Evolutionary conservation across 768 basidiomycete species (phyloP).

Genomic region (Thelephora aurantiotincta): DNA sequence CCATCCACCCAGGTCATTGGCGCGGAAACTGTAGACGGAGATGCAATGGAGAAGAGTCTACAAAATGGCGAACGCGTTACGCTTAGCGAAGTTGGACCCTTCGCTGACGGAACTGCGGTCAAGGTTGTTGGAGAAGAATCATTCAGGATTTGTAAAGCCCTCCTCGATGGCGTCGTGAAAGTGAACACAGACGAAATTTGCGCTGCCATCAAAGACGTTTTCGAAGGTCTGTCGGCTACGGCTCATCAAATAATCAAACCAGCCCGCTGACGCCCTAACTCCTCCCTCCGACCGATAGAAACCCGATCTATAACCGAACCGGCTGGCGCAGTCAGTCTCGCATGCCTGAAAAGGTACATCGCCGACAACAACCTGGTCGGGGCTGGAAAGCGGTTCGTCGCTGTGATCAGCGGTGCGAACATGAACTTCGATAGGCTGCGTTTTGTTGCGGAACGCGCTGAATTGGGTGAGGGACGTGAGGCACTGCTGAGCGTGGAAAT

Average conservation of each 20-base stretch:
- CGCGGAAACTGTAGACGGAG: slow-evolving; percentile 90
- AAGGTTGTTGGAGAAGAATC: slow-evolving; percentile 91
- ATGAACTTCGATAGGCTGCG: slow-evolving; percentile 97
- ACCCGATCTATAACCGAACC: slow-evolving; percentile 95
- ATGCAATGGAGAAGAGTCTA: slow-evolving; percentile 83
- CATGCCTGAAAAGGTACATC: slow-evolving; percentile 85
- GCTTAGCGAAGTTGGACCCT: slow-evolving; percentile 84
- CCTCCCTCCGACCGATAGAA: slow-evolving; percentile 31
- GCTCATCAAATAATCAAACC: not conserved
- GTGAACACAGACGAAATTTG: slow-evolving; percentile 95
- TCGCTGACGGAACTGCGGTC: slow-evolving; percentile 96
- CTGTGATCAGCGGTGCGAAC: slow-evolving; percentile 89
- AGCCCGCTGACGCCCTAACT: too few species aligned
- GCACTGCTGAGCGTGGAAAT: slow-evolving; percentile 89
- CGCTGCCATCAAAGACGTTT: slow-evolving; percentile 97
- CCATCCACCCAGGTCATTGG: slow-evolving; percentile 75
- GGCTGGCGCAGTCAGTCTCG: slow-evolving; percentile 84
- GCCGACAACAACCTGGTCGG: slow-evolving; percentile 67
- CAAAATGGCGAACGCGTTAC: slow-evolving; percentile 70
- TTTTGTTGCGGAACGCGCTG: slow-evolving; percentile 97
- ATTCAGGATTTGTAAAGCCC: slow-evolving; percentile 79
- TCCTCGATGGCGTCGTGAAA: slow-evolving; percentile 71
- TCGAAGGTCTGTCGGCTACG: slow-evolving; percentile 55
- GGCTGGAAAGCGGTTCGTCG: slow-evolving; percentile 79
- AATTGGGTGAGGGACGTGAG: slow-evolving; percentile 91